These are phyloP conservation scores for Tuber borchii DNA, from an alignment of 495 filamentous ascomycete species.

Conservation along the genomic window DNA sequence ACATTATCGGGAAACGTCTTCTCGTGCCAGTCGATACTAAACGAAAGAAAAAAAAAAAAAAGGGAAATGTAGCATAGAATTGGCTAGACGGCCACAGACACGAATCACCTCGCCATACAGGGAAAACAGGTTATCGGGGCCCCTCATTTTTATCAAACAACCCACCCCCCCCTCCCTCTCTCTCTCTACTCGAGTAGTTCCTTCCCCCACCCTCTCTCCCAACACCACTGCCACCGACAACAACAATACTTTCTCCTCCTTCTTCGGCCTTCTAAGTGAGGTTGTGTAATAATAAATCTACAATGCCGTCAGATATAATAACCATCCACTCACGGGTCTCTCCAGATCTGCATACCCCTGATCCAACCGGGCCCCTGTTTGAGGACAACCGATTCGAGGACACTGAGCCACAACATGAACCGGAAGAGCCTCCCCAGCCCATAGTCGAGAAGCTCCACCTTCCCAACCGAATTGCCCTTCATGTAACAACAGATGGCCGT, in stretches of 20 bases:
- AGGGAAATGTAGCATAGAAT: background rate
- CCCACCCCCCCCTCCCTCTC: background rate
- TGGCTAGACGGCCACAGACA: background rate
- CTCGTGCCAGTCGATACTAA: background rate
- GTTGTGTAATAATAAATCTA: background rate
- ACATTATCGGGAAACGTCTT: background rate
- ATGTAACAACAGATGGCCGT: background rate
- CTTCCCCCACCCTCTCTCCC: background rate
- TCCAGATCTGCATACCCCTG: background rate
- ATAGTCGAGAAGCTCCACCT: background rate
- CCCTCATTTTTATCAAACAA: background rate
- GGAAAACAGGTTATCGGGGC: background rate
- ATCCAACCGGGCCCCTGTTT: background rate
- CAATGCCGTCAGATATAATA: constrained; percentile 1
- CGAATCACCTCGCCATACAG: background rate
- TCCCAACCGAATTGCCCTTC: background rate
- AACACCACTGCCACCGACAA: background rate
- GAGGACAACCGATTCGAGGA: background rate
- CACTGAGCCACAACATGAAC: background rate
- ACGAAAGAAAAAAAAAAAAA: background rate
- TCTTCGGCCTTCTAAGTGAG: background rate
- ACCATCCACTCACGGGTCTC: constrained; percentile 1
- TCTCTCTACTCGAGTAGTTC: too few relatives aligned
- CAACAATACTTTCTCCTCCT: background rate
- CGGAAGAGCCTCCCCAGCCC: background rate